A percentile compares a stretch with the other conserved stretches of the same genome.
These are phyloP conservation scores for Fragosphaeria purpurea DNA, from an alignment of 2,329 filamentous ascomycete species.

Conservation along the genomic window DNA sequence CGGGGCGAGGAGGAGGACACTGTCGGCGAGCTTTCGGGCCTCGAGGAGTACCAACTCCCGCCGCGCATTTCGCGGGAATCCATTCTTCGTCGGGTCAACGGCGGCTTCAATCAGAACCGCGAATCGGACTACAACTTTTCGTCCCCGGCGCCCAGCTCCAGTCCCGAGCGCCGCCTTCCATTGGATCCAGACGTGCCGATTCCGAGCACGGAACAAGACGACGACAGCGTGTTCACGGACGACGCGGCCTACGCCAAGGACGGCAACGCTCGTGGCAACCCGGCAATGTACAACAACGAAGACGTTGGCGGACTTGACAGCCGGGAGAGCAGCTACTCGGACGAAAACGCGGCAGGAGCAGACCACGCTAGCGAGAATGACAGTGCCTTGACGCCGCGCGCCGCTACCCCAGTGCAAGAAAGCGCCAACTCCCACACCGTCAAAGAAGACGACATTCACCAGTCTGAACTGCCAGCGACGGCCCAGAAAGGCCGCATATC, in stretches of 20 bases:
- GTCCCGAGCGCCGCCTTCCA: constrained; percentile 45
- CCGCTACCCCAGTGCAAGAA: constrained; percentile 28
- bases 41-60: constrained; percentile 56
- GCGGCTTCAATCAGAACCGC: constrained; percentile 41
- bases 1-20: constrained; percentile 44
- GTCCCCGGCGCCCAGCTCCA: constrained; percentile 49
- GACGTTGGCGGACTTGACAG: constrained; percentile 23
- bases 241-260: constrained; percentile 47
- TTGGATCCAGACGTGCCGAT: constrained; percentile 86
- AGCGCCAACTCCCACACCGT: constrained; percentile 9
- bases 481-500: constrained; percentile 14
- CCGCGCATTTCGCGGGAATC: constrained; percentile 86
- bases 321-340: constrained; percentile 44
- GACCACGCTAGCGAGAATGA: constrained; percentile 32
- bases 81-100: constrained; percentile 80
- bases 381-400: constrained; percentile 39
- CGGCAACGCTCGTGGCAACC: constrained; percentile 25
- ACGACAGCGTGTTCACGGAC: constrained; percentile 6
- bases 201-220: constrained; percentile 60
- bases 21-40: constrained; percentile 47
- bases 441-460: constrained; percentile 9
- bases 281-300: constrained; percentile 28
- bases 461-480: constrained; percentile 3
- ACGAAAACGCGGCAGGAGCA: constrained; percentile 26
- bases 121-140: constrained; percentile 56